Evolutionary conservation across 805 yeast species (phyloP), one percentile per base, ranked within the genome.

Genomic region (Osmozyma mogii): DNA sequence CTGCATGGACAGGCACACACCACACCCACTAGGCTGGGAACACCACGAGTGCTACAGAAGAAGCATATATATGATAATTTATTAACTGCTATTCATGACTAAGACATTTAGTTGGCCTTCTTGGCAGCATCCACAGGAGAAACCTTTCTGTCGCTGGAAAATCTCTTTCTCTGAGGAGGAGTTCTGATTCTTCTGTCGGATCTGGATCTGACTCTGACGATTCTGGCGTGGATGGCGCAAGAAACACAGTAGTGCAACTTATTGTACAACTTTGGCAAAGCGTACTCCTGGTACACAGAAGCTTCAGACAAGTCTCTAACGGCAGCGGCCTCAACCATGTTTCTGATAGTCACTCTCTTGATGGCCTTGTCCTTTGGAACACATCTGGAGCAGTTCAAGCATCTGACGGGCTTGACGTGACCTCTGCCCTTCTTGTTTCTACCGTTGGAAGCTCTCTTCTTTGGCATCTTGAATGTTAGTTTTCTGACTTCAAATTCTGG

Each of bases 401-500:
- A 92, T 83, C 99, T 88, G 63, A 89, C 96, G 68, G 95, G 94
- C 73, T 84, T 84, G 72, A 84, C 96, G 95, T 92, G 97, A 68
- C 99, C 99, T 85, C 99, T 92, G 69, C 97, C 97, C 78, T 87
- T 88, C 94, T 92, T 92, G 94, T 92, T 92, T 80, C 99, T 89
- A 81, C 99, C 99, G 96, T 88, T 87, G 92, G 96, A 87, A 72
- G 97, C 87, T 88, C 99, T 89, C 97, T 92, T 92, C 85, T 92
- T 92, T 73, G 98, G 97, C 99, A 92, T 92, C 50, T 69, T 78
- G 69, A 27, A 6, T 14, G 44, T 42, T 42, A 40, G 44, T 42
- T 35, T 9, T 18, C 10, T 8, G 21, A 18, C 10, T 18, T n/a
- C n/a, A n/a, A n/a, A n/a, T n/a, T n/a, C n/a, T n/a, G n/a, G n/a